Evolutionary conservation across 139 green algal species (phyloP), one percentile per base, ranked within the genome.

Genomic region (Volvox reticuliferus): DNA sequence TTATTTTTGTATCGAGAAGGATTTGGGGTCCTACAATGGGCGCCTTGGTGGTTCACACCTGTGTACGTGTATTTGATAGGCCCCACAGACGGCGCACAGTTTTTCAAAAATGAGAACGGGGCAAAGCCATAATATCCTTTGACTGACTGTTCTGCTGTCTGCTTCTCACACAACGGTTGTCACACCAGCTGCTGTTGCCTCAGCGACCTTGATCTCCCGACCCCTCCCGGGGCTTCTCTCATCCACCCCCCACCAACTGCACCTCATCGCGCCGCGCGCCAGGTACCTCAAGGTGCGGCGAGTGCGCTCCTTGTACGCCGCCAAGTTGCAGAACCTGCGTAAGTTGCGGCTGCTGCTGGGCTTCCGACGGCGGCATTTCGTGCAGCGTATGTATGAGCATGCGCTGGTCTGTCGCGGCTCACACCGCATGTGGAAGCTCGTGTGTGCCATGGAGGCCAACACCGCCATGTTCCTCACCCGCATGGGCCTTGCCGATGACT

Each of bases 261-360:
- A 2, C 44, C 71, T 17, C 68, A 26, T 16, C 28, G 37, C 73
- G 20, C 44, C 9, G 0, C 9, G 0, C 18, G 28, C 24, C 91
- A 93, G 91, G n/a, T 94, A 93, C 82, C 89, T 94, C 35, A 91
- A 91, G 37, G 76, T 94, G 9, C 86, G 92, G 5, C 65, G 79
- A 14, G 37, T 94, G 67, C 71, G 89, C 76, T 79, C 62, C 5
- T 5, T 91, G 44, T 92, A 69, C 78, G 89, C 80, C 24, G 76
- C 78, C 86, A 93, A 91, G 89, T 79, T 94, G 37, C 89, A 93
- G 68, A 92, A 88, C 82, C 24, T 94, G 76, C 89, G 92, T 37
- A 94, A 94, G 89, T 50, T 93, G 68, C 92, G 92, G 5, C 37
- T 94, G 67, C 82, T 94, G 80, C 75, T 94, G 73, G 92, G 92